Evolutionary conservation across 441 rosid genomes (phyloP).

Genomic region (Syzygium syzygioides): DNA sequence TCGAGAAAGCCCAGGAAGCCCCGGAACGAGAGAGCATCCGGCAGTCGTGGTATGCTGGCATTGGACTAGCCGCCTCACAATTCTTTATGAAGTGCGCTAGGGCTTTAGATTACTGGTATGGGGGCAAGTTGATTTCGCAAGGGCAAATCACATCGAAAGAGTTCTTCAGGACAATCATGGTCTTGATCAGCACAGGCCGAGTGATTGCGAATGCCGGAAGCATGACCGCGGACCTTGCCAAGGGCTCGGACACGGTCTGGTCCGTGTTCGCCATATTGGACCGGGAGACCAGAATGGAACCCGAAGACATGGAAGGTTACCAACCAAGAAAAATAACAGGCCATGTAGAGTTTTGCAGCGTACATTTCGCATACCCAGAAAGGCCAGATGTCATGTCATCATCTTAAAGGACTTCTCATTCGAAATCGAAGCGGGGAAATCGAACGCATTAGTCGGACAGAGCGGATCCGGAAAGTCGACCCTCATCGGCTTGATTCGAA

Average conservation of each 20-base stretch:
- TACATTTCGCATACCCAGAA: slow-evolving; percentile 65
- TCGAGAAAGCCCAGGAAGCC: slow-evolving; percentile 50
- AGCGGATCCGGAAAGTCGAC: slow-evolving; percentile 84
- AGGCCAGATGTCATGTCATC: slow-evolving; percentile 46
- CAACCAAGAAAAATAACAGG: slow-evolving; percentile 33
- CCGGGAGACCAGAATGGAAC: slow-evolving; percentile 48
- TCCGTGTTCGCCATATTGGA: slow-evolving; percentile 63
- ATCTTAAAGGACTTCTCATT: slow-evolving; percentile 51
- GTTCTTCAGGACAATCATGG: slow-evolving; percentile 58
- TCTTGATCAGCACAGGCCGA: slow-evolving; percentile 59
- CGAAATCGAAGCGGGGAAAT: slow-evolving; percentile 48
- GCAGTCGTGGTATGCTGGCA: slow-evolving; percentile 62
- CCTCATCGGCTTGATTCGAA: slow-evolving; percentile 53
- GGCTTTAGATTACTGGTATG: slow-evolving; percentile 73
- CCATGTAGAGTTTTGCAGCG: slow-evolving; percentile 31
- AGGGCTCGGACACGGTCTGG: slow-evolving; percentile 38
- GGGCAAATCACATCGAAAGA: slow-evolving; percentile 44
- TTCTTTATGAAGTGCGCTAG: slow-evolving; percentile 39
- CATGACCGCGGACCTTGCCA: slow-evolving; percentile 75
- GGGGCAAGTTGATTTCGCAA: slow-evolving; percentile 49
- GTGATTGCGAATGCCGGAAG: slow-evolving; percentile 76
- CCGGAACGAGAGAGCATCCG: slow-evolving; percentile 48
- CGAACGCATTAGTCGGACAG: slow-evolving; percentile 77
- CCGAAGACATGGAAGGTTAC: slow-evolving; percentile 40
- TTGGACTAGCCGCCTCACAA: slow-evolving; percentile 54